These are phyloP conservation scores for Penicillium sclerotigenum DNA, from an alignment of 2,329 filamentous ascomycete species.

Conservation along the genomic window DNA sequence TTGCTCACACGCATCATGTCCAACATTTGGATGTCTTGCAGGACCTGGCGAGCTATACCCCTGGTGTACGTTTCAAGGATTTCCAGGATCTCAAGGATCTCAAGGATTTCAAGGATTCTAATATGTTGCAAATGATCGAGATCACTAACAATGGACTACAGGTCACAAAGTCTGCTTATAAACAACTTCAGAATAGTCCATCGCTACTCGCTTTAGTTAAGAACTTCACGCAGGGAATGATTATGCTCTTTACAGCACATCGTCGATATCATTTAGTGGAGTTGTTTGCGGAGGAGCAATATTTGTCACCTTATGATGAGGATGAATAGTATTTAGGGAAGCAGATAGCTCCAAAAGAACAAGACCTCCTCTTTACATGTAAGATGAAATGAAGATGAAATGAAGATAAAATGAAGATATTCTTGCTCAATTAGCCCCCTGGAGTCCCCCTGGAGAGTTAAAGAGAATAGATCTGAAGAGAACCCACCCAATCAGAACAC, in stretches of 20 bases:
- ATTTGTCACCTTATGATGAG: constrained; percentile 7
- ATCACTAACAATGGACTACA: neutral
- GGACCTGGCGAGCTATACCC: constrained; percentile 8
- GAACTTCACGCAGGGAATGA: constrained; percentile 9
- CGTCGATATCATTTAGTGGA: constrained; percentile 12
- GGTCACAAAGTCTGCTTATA: constrained; percentile 8
- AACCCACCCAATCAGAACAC: constrained; percentile 48
- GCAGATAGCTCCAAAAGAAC: neutral
- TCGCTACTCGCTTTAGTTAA: neutral
- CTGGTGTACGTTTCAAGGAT: neutral
- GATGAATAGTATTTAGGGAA: neutral
- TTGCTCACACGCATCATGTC: constrained; percentile 9
- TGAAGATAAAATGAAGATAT: no score
- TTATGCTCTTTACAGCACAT: constrained; percentile 13
- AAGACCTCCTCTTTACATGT: neutral
- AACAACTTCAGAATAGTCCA: neutral
- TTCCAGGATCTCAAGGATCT: no score
- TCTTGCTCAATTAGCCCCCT: no score
- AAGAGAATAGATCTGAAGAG: no score
- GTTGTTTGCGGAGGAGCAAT: constrained; percentile 12
- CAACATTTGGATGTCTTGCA: constrained; percentile 12
- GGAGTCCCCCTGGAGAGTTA: no score
- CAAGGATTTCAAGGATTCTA: no score
- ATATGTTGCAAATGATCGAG: neutral
- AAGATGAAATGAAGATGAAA: no score